A percentile compares a stretch with the other conserved stretches of the same genome.
Conservation (phyloP, 768 basidiomycete genomes). For the Boletus edulis region DNA sequence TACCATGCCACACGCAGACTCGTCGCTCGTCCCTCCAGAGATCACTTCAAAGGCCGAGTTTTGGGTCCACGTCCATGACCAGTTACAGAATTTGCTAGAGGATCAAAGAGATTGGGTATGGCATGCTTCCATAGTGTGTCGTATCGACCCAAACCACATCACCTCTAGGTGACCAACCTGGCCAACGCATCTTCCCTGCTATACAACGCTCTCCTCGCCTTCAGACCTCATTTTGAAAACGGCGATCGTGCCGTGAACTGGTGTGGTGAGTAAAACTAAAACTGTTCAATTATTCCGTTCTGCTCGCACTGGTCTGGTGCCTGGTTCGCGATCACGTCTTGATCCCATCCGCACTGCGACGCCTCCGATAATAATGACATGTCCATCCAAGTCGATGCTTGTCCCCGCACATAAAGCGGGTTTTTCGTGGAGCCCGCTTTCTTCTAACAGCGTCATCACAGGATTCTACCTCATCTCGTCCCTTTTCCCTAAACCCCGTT, state of each 20-base stretch:
- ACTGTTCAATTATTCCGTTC: neutral
- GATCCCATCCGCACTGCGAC: neutral
- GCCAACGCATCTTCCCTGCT: constrained; percentile 82
- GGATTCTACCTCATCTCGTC: constrained; percentile 81
- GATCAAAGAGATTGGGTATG: constrained; percentile 78
- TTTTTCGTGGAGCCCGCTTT: neutral
- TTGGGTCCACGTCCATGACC: constrained; percentile 71
- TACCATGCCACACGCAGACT: constrained; percentile 85
- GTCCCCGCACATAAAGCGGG: neutral
- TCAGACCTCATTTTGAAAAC: constrained; percentile 59
- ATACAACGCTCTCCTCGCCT: constrained; percentile 73
- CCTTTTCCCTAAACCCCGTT: constrained; percentile 54
- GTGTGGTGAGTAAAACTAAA: constrained; percentile 67
- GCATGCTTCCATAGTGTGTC: neutral
- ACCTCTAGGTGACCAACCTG: constrained; percentile 72
- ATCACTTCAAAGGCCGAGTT: constrained; percentile 75
- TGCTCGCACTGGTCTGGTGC: neutral
- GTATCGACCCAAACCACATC: neutral
- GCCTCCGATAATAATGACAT: too few species aligned
- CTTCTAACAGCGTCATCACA: constrained; percentile 34
- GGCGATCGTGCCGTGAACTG: constrained; percentile 78
- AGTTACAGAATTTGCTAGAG: constrained; percentile 60
- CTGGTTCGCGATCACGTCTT: neutral
- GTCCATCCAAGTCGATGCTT: too few species aligned
- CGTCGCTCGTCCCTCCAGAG: constrained; percentile 64